phyloP scores from a whole-genome alignment of 1,284 basidiomycete genomes.

The Sutorius eximius region DNA sequence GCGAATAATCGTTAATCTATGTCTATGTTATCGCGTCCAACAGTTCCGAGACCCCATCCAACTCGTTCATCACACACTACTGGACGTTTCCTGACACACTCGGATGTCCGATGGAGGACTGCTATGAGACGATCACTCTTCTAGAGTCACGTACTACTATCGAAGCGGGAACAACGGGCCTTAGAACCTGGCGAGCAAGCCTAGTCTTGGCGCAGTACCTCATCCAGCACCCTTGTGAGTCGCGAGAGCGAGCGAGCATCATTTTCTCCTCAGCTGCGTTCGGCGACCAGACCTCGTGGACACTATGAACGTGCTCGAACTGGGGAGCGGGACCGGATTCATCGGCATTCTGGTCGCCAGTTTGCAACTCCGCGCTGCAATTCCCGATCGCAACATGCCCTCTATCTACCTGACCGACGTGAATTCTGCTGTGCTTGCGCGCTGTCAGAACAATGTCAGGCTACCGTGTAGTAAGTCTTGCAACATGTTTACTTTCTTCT shows the following conservation, averaged over 20 bases:
- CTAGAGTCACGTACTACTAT: constrained; percentile 71
- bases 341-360: constrained; percentile 61
- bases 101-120: background rate
- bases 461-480: constrained; percentile 61
- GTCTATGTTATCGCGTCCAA: background rate
- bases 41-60: constrained; percentile 39
- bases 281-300: constrained; percentile 47
- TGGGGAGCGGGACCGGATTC: constrained; percentile 74
- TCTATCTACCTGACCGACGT: constrained; percentile 64
- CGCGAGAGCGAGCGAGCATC: background rate
- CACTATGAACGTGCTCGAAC: constrained; percentile 56
- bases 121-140: constrained; percentile 51
- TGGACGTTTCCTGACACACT: constrained; percentile 40
- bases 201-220: constrained; percentile 65
- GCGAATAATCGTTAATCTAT: constrained; percentile 20
- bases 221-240: constrained; percentile 51
- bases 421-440: constrained; percentile 60
- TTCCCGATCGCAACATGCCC: constrained; percentile 12
- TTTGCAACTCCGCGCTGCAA: constrained; percentile 42
- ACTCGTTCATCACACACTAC: constrained; percentile 66
- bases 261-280: background rate
- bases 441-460: constrained; percentile 57
- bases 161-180: constrained; percentile 72
- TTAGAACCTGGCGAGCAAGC: constrained; percentile 75
- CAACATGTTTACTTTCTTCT: background rate